Base-by-base conservation (phyloP, 2,329 filamentous ascomycete genomes). In the Ophiocordyceps camponoti-floridani region DNA sequence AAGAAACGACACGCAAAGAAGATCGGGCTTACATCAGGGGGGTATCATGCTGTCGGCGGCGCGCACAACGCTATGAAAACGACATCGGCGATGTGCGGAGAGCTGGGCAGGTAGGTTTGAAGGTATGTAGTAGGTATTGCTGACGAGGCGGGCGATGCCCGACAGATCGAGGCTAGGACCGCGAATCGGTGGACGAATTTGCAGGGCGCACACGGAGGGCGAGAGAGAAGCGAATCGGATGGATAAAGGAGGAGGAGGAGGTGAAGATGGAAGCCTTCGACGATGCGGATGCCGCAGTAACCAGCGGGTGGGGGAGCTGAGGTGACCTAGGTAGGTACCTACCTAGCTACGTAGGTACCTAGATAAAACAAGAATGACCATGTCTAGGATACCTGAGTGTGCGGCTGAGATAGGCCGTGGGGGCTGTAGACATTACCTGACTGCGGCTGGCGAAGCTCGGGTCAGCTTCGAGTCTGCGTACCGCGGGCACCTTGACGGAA, bases 11-110 rank as follows among this genome's bases (percentile, higher is more conserved):
- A 23, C 4, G 19, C 23, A 12, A 26, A 26, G 14, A 41, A 26
- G 18, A 18, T 5, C 12, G 23, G 38, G 18, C 18, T 42, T 46
- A 51, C 49, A 45, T 50, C 43, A 44, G 43, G 40, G 37, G 43
- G 38, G 47, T 44, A 49, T 45, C 50, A 50, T 51, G 43, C 45
- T 49, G 48, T 47, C 41, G 41, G 41, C 41, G 42, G 45, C 37
- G 46, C 46, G 43, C 41, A 16, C 41, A 30, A 38, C 40, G 44
- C 44, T 44, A 47, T 42, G 0, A 42, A 40, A 16, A 55, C 47
- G 1, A 55, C 53, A 33, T 46, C 38, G 14, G 40, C 40, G 42
- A 30, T 30, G 12, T 23, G 23, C 23, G 5, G 23, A 23, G 23
- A 23, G 23, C 23, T 16, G 16, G 33, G 13, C 6, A 16, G 33